phyloP scores from a whole-genome alignment of 306 rosid genomes.

The Castanea mollissima region DNA sequence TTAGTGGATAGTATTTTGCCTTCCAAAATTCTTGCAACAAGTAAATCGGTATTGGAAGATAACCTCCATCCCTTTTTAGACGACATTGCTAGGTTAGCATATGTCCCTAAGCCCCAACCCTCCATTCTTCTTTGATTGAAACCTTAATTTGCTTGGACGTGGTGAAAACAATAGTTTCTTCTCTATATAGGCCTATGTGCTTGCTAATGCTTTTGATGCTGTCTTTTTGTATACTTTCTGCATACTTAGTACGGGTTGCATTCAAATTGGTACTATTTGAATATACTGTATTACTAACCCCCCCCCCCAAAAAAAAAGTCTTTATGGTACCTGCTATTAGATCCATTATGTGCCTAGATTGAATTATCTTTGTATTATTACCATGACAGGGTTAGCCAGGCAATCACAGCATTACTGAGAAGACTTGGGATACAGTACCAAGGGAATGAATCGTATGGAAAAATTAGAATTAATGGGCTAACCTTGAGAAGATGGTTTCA shows the following conservation, averaged over 20 bases:
- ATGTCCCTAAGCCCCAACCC: no score
- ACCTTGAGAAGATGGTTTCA: conserved; percentile 71
- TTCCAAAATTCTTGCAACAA: no score
- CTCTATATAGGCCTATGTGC: background rate
- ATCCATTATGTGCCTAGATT: background rate
- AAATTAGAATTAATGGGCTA: conserved; percentile 65
- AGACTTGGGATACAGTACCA: conserved; percentile 73
- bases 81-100: no score
- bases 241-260: background rate
- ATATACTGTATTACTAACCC: background rate
- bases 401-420: conserved; percentile 68
- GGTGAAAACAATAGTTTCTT: background rate
- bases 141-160: background rate
- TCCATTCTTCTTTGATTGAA: no score
- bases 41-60: no score
- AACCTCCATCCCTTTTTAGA: no score
- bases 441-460: conserved; percentile 78
- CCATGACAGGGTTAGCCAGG: conserved; percentile 71
- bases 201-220: background rate
- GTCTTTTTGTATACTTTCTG: background rate
- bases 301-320: no score
- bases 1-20: no score
- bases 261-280: background rate
- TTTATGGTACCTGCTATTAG: background rate
- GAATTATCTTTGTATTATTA: background rate